Evolutionary conservation across 1,139 yeast species (phyloP), one percentile per base, ranked within the genome.

Genomic region (Taphrina wiesneri): DNA sequence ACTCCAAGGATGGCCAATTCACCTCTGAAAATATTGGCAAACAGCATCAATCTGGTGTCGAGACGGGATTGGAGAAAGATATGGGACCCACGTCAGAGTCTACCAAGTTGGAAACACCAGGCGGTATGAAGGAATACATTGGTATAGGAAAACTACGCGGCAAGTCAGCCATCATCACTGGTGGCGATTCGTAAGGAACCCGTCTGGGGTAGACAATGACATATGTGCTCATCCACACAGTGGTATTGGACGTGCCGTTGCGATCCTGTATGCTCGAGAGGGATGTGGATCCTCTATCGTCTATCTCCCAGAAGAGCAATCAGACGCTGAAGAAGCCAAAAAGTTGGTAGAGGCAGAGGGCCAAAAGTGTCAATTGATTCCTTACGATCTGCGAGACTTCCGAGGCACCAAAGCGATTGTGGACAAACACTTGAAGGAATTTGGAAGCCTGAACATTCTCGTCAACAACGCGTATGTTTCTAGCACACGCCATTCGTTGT

Each of bases 391-490:
- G 57, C 45, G 57, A n/a, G 45, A 51, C 19, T 60, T 60, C 32
- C 26, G 56, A 19, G 52, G 43, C 9, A 60, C 64, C 6, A 39
- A 60, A 26, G 73, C 72, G 15, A 96, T 96, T 0, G 96, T 85
- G 1, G 82, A 82, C n/a, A 73, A 75, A 57, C 85, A 96, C 0
- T 88, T 90, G 23, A 73, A 76, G n/a, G 81, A 81, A 71, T 81
- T 89, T 69, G 96, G 95, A 4, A 78, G 82, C 69, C 86, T 89
- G 69, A 97, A 92, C 76, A 88, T 77, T 74, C 95, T 91, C 49
- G 87, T 92, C 76, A 92, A 95, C 52, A 97, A 97, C 23, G 97
- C 98, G 2, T 97, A 97, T 3, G 97, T 97, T 3, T 2, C 49
- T 7, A 21, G 7, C 91, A 91, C 79, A 91, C 91, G 73, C 76